These are phyloP conservation scores for Chaetomiaceae sp. DNA, from an alignment of 2,329 filamentous ascomycete genomes.

Conservation along the genomic window DNA sequence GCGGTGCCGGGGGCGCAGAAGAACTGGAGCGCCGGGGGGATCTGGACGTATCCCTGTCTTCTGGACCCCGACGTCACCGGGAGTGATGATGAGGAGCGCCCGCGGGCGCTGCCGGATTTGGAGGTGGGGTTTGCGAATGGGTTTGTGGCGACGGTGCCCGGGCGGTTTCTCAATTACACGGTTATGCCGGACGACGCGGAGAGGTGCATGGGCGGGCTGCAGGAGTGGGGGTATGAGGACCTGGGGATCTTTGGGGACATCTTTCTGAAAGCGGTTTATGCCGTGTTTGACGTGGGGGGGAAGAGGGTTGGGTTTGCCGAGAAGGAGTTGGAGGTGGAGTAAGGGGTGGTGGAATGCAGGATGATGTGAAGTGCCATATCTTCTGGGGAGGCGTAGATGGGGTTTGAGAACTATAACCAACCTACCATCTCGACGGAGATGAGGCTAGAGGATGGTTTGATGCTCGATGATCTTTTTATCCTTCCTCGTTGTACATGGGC, in stretches of 20 bases:
- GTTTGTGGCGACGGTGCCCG: conserved; percentile 41
- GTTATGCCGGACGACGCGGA: conserved; percentile 32
- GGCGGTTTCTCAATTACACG: conserved; percentile 42
- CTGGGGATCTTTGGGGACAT: conserved; percentile 71
- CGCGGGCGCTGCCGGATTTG: conserved; percentile 47
- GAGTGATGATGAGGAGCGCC: no score
- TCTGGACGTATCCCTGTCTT: conserved; percentile 48
- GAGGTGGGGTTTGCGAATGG: conserved; percentile 46
- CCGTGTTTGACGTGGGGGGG: conserved; percentile 60
- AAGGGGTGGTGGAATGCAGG: conserved; percentile 9
- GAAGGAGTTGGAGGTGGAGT: conserved; percentile 34
- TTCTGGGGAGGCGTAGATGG: no score
- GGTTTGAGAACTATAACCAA: no score
- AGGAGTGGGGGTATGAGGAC: conserved; percentile 41
- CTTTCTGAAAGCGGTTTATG: conserved; percentile 73
- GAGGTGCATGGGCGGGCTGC: conserved; percentile 72
- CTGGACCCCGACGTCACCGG: neutral
- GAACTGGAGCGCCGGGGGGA: conserved; percentile 43
- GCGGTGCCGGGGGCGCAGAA: conserved; percentile 50
- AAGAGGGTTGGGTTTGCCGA: conserved; percentile 45
- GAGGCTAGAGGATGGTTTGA: no score
- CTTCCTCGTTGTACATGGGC: no score
- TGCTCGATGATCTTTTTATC: neutral
- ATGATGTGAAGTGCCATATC: no score
- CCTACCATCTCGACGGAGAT: no score